Evolutionary conservation across 176 grass and related monocot species (phyloP), one percentile per base, ranked within the genome.

Genomic region (Guadua angustifolia): DNA sequence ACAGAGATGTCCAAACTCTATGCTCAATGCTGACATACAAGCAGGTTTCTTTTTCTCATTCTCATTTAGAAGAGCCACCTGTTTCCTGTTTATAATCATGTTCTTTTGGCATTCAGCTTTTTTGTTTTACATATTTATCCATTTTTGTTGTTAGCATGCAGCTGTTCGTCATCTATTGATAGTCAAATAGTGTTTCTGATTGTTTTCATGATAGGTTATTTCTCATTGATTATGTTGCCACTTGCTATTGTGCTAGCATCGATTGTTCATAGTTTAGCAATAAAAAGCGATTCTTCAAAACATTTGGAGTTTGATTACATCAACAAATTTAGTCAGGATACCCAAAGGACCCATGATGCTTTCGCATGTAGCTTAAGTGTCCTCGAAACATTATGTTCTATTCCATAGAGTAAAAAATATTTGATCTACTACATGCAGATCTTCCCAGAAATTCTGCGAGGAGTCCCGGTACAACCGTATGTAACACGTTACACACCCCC

Each of bases 21-120:
- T 97, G 94, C 85, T 92, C 94, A 3, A 97, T 97, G 94, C 74
- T 97, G n/a, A 97, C 92, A 59, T 97, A 97, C 55, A 94, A 91
- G 59, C 94, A 94, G 94, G 94, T 97, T 65, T 24, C 40, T 64
- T 84, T 66, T 47, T 68, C 32, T 7, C 4, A 29, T 56, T 46
- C 24, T 21, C 32, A 40, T 79, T 47, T 29, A 32, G 67, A 15
- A 26, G 6, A 5, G 63, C 19, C 26, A 15, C 12, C 13, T 5
- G 11, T 59, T 25, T 51, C 18, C 17, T 25, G 51, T 74, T 69
- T 50, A 75, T 50, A 61, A 17, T 21, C 4, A 15, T 3, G 43
- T 79, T 71, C 2, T 65, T 18, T 9, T 66, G 33, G 19, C 14
- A 9, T 35, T 42, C 64, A 61, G 14, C 3, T 57, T 57, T 51